A percentile compares a stretch with the other conserved stretches of the same genome.
phyloP scores from a whole-genome alignment of 306 rosid species.

The Adenanthera pavonina region DNA sequence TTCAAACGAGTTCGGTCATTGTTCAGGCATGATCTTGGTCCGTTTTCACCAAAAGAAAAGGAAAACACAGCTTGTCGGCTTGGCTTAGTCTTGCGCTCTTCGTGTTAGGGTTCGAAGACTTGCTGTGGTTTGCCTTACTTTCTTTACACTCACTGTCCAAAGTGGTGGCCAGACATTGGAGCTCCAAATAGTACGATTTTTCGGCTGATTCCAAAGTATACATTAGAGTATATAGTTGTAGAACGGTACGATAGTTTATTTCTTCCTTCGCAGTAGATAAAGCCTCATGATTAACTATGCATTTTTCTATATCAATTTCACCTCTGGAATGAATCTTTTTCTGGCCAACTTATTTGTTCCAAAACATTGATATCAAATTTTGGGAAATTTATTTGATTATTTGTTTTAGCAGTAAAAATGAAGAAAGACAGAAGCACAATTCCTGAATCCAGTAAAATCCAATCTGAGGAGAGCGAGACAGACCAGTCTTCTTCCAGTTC shows the following conservation, averaged over 20 bases:
- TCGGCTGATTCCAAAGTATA: too few relatives aligned
- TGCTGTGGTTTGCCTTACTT: too few relatives aligned
- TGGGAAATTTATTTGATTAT: not conserved
- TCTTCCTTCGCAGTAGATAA: not conserved
- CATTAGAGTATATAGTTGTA: not conserved
- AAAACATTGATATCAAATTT: not conserved
- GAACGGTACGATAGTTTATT: not conserved
- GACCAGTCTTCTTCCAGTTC: constrained; percentile 42
- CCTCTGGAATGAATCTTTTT: not conserved
- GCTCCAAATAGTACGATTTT: too few relatives aligned
- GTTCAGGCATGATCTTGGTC: too few relatives aligned
- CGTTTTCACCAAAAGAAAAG: too few relatives aligned
- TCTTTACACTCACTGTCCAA: too few relatives aligned
- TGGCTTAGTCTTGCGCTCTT: too few relatives aligned
- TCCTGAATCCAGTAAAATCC: constrained; percentile 34
- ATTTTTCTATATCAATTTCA: not conserved
- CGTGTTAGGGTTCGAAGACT: too few relatives aligned
- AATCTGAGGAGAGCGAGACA: constrained; percentile 41
- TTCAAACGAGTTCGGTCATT: too few relatives aligned
- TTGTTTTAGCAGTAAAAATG: constrained; percentile 22
- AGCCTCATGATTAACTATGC: not conserved
- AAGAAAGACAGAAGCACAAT: constrained; percentile 28
- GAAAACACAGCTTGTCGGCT: too few relatives aligned
- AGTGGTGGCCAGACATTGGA: too few relatives aligned
- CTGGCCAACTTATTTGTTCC: not conserved